Evolutionary conservation across 2,329 filamentous ascomycete species (phyloP), one percentile per base, ranked within the genome.

Genomic region (Calonectria fujianensis): DNA sequence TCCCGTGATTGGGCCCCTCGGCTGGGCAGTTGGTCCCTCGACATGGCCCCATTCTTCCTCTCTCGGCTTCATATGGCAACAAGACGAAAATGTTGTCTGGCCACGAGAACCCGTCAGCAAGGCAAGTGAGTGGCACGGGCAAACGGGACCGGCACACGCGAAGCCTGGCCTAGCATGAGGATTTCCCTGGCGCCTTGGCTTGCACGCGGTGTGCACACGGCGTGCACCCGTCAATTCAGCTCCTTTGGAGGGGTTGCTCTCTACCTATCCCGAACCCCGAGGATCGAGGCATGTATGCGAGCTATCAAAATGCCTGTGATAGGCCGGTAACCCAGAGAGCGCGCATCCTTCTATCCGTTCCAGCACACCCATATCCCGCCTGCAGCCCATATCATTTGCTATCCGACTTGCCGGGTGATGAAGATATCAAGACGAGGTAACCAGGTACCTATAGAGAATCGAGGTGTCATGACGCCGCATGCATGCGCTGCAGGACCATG

Each of bases 301-400:
- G 57, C 57, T 9, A 41, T 41, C 14, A 10, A 63, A 31, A 63
- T 63, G 35, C 57, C 37, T 35, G 57, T 63, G 57, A 63, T 63
- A 63, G 57, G 57, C 35, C 57, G 8, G 41, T n/a, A 18, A 8
- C 35, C 24, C 31, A 63, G 24, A 3, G 24, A 41, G 57, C 57
- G 37, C n/a, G 31, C 70, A 69, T 73, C 71, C 71, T 64, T 73
- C 66, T 61, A 69, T 59, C 71, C 71, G 71, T 32, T 61, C 52
- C 32, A 63, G 16, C 45, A 57, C 64, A 51, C 54, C 70, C 45
- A 51, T 51, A 39, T 50, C 63, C 39, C 39, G 31, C 37, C 35
- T 32, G 18, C 50, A n/a, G 14, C 41, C 4, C 31, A 13, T 35
- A n/a, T 59, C 37, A 72, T 72, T 72, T 51, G 69, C 27, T 39